A percentile compares a stretch with the other conserved stretches of the same genome.
These are phyloP conservation scores for Suillus placidus DNA, from an alignment of 768 basidiomycete species.

Conservation along the genomic window DNA sequence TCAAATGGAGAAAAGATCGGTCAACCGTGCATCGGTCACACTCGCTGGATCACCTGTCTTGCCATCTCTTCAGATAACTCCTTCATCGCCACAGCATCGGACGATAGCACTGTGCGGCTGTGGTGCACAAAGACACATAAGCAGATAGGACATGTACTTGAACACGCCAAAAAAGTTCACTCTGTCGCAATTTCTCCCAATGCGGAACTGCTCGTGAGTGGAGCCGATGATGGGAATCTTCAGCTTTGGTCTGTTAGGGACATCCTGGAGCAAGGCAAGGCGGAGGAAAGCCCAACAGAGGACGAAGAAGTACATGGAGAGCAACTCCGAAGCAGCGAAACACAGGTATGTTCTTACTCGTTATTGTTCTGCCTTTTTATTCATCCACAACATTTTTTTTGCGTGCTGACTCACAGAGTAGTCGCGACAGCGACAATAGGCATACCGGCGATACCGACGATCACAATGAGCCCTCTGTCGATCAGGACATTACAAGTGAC, in stretches of 20 bases:
- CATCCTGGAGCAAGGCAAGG: not conserved
- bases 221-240: not conserved
- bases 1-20: constrained; percentile 1
- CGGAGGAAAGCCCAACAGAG: not conserved
- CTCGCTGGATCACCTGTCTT: not conserved
- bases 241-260: not conserved
- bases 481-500: not conserved
- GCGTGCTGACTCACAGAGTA: not conserved
- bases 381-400: not conserved
- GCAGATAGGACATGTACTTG: not conserved
- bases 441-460: not conserved
- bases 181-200: constrained; percentile 3
- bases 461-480: not conserved
- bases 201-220: not conserved
- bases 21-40: not conserved
- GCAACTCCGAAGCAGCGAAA: not conserved
- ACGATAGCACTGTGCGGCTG: not conserved
- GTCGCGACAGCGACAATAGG: not conserved
- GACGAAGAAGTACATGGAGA: not conserved
- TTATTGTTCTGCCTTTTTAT: not conserved
- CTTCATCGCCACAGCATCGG: not conserved
- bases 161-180: not conserved
- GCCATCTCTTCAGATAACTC: constrained; percentile 1
- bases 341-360: not conserved
- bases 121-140: constrained; percentile 2